Evolutionary conservation across 306 rosid species (phyloP), one percentile per base, ranked within the genome.

Genomic region (Cucumis sativus): DNA sequence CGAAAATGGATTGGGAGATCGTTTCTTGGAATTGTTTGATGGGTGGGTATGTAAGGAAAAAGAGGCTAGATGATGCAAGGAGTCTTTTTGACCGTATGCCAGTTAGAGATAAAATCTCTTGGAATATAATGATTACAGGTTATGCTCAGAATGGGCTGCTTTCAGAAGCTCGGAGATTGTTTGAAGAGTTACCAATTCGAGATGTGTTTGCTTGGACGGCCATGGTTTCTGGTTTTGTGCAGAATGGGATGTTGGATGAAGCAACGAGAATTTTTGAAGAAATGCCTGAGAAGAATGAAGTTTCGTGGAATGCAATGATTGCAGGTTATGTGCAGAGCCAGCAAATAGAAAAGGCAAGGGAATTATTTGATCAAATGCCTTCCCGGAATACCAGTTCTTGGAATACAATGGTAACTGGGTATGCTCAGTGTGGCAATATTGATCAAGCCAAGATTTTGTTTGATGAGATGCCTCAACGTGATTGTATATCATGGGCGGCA

Each of bases 11-110:
- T 51, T 90, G 96, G 97, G 88, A 88, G 12, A 80, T 87, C 60
- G 90, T 90, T 71, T 87, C 93, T 81, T 92, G 97, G 97, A 92
- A 92, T 78, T 90, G 93, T 84, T 85, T 92, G 88, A 90, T 92
- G 89, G 87, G 91, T 76, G 97, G 93, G 21, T 89, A 74, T 85
- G 89, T 86, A 13, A 90, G 49, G 77, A 83, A 78, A 74, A 87
- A 78, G 78, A 86, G 81, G 81, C 70, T 90, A 37, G 79, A 25
- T 77, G 84, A 82, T 75, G 97, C 96, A 10, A 82, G 90, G 80
- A 57, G 58, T 28, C 88, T 90, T 70, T 90, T 90, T 79, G 85
- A 88, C 66, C 69, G 71, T 74, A 88, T 92, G 93, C 93, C 90
- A 80, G 60, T 79, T 43, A 86, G 88, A 85, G 96, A 88, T 85